Evolutionary conservation across 352 stramenopile species (phyloP), one percentile per base, ranked within the genome.

Genomic region (Phytophthora constricta): DNA sequence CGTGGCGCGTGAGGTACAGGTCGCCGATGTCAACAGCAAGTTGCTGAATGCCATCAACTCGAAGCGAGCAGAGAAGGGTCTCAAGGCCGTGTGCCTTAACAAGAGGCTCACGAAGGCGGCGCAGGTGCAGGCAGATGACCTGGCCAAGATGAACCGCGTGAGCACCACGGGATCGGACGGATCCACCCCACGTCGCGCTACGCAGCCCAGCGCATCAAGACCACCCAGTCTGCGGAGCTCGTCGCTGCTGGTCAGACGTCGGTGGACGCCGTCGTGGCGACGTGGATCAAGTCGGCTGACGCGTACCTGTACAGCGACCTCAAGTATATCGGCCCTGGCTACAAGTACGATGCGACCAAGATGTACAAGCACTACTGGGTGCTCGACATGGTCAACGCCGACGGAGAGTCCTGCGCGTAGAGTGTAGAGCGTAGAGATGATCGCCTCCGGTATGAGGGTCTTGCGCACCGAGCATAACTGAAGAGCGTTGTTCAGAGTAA

Each of bases 21-120:
- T 74, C 14, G 52, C 69, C 33, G 70, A 79, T 59, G 79, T 73
- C 58, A 76, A 64, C 58, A 57, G 58, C 28, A 70, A 81, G 28
- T 51, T 85, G 33, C 57, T 80, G 14, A 46, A 45, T 7, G 60
- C 65, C 10, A 61, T 86, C 48, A 86, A 86, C 66, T 49, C 51
- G 37, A 80, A 78, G 58, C 77, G 77, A 20, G 49, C 68, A 25
- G 69, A 72, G 25, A 72, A 72, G 22, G 69, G 69, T 1, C 69
- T 83, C 25, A 31, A 17, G 5, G 45, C 56, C 2, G 50, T 85
- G 22, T 86, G 77, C 49, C 70, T 83, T 61, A 86, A 83, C 74
- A 60, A 47, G 60, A 79, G 76, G 54, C 23, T 79, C 14, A 59
- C 62, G 33, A 48, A 58, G 51, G 64, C 70, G 25, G 62, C 70